These are phyloP conservation scores for Penicillium brasilianum DNA, from an alignment of 2,329 filamentous ascomycete genomes.

Conservation along the genomic window DNA sequence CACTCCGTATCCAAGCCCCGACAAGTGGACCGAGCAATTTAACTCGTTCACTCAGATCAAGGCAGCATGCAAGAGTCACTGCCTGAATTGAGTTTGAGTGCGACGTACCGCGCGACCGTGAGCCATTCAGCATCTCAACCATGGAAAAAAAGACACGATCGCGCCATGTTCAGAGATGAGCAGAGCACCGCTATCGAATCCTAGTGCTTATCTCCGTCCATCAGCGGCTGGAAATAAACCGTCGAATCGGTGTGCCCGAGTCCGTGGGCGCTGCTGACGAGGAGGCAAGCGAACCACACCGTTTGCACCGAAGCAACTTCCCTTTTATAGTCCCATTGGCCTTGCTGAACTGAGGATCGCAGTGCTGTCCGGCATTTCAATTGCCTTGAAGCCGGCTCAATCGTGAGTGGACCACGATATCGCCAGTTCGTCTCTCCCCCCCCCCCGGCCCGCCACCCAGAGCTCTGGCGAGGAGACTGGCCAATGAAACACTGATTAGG, in stretches of 20 bases:
- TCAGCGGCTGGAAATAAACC: slow-evolving; percentile 9
- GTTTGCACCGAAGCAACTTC: background rate
- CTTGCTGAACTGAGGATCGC: slow-evolving; percentile 6
- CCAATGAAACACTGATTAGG: slow-evolving; percentile 21
- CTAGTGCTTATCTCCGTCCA: slow-evolving; percentile 23
- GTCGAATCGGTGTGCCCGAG: slow-evolving; percentile 20
- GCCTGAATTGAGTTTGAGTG: slow-evolving; percentile 24
- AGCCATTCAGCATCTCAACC: slow-evolving; percentile 1
- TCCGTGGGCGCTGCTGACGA: slow-evolving; percentile 24
- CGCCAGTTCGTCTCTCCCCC: background rate
- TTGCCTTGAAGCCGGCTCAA: background rate
- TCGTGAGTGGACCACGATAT: background rate
- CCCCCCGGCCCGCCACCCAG: slow-evolving; percentile 13
- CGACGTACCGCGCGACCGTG: background rate
- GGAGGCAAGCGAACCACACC: slow-evolving; percentile 2
- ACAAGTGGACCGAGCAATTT: slow-evolving; percentile 20
- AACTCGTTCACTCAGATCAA: slow-evolving; percentile 13
- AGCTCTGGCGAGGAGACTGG: slow-evolving; percentile 9
- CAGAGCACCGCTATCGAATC: background rate
- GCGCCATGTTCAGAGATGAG: background rate
- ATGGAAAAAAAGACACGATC: background rate
- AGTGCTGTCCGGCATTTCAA: slow-evolving; percentile 2
- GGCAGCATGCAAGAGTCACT: slow-evolving; percentile 8
- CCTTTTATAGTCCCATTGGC: background rate
- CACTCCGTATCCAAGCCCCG: background rate